phyloP scores from a whole-genome alignment of 2,329 filamentous ascomycete species.

The Corynespora cassiicola region DNA sequence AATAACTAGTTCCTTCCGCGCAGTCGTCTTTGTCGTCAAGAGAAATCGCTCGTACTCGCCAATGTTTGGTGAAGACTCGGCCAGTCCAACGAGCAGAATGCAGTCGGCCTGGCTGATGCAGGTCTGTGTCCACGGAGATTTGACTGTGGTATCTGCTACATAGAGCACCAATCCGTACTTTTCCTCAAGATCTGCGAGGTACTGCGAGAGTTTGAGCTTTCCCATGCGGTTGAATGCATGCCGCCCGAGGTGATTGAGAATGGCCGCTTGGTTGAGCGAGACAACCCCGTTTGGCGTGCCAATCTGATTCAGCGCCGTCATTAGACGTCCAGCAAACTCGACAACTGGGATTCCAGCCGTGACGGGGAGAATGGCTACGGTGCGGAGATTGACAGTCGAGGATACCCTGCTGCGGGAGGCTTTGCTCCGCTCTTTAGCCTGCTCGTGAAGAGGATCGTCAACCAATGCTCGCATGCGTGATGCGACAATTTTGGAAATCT shows the following conservation, averaged over 20 bases:
- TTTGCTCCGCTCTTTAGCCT: slow-evolving; percentile 67
- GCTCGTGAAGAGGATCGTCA: slow-evolving; percentile 76
- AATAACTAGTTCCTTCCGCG: slow-evolving; percentile 88
- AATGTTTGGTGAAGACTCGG: slow-evolving; percentile 86
- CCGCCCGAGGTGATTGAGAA: slow-evolving; percentile 91
- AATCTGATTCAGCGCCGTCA: slow-evolving; percentile 88
- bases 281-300: slow-evolving; percentile 89
- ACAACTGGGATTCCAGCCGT: slow-evolving; percentile 91
- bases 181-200: slow-evolving; percentile 94
- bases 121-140: slow-evolving; percentile 97
- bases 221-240: slow-evolving; percentile 98
- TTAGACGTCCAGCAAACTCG: slow-evolving; percentile 88
- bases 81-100: slow-evolving; percentile 89
- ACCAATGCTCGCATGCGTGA: slow-evolving; percentile 90
- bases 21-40: slow-evolving; percentile 95
- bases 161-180: slow-evolving; percentile 96
- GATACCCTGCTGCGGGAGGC: slow-evolving; percentile 69
- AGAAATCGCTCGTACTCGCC: slow-evolving; percentile 97
- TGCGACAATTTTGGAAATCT: slow-evolving; percentile 98
- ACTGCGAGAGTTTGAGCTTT: slow-evolving; percentile 93
- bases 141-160: slow-evolving; percentile 94
- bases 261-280: slow-evolving; percentile 89
- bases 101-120: slow-evolving; percentile 97
- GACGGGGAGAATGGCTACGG: slow-evolving; percentile 89
- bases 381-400: slow-evolving; percentile 90